These are phyloP conservation scores for Mycena chlorophos DNA, from an alignment of 768 basidiomycete genomes.

Conservation along the genomic window DNA sequence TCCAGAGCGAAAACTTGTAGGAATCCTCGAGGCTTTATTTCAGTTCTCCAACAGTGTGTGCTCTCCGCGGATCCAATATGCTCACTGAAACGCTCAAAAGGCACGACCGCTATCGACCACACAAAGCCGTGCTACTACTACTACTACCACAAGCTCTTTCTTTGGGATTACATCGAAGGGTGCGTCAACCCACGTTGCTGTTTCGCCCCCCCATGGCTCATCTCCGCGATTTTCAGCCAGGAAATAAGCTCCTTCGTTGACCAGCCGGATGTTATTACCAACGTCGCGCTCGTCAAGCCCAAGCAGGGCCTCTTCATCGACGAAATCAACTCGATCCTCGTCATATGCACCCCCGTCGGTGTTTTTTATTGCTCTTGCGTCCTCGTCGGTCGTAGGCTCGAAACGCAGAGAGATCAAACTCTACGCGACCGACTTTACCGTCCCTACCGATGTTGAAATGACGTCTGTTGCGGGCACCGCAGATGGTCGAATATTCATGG, in stretches of 20 bases:
- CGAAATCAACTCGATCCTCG: conserved; percentile 83
- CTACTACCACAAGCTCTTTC: conserved; percentile 88
- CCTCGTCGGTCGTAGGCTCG: conserved; percentile 43
- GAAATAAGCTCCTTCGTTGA: conserved; percentile 92
- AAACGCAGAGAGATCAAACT: conserved; percentile 74
- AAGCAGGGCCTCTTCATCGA: conserved; percentile 88
- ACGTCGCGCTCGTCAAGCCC: conserved; percentile 86
- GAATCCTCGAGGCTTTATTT: conserved; percentile 77
- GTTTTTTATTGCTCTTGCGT: conserved; percentile 81
- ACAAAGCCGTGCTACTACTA: too few species aligned
- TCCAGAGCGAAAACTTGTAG: conserved; percentile 71
- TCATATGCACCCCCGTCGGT: conserved; percentile 87
- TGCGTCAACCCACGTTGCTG: conserved; percentile 36
- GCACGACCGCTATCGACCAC: conserved; percentile 67
- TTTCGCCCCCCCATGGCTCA: neutral
- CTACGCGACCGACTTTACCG: conserved; percentile 84
- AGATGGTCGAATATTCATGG: conserved; percentile 91
- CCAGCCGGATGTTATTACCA: conserved; percentile 84
- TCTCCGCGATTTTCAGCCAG: conserved; percentile 49
- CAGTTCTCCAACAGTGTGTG: conserved; percentile 73
- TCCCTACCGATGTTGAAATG: conserved; percentile 84
- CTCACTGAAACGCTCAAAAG: conserved; percentile 37
- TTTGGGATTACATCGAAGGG: conserved; percentile 98
- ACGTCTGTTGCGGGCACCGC: conserved; percentile 74
- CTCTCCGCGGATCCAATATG: neutral